Evolutionary conservation across 2,329 filamentous ascomycete genomes (phyloP), one percentile per base, ranked within the genome.

Genomic region (Penicillium sp.): DNA sequence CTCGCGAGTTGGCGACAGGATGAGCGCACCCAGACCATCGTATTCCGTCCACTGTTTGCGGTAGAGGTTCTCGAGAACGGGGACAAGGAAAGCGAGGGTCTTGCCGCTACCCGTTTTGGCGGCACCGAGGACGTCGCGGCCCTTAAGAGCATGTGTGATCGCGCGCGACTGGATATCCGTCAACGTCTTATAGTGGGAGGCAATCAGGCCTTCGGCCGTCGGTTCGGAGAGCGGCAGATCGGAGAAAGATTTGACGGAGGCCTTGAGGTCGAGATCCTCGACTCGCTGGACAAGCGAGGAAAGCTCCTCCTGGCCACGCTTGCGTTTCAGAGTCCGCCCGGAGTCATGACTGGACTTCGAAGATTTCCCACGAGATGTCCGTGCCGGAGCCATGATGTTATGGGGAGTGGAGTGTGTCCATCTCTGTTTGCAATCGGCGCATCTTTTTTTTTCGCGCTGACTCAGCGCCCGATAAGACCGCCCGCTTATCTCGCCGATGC

Each of bases 71-170:
- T 98, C 93, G 34, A 98, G 78, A 0, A 97, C 84, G 1, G 93
- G 93, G 2, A 97, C 73, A 6, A 98, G 71, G 63, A 98, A 98
- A 0, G 93, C 87, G 16, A 98, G 75, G 0, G 91, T 97, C 73
- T 97, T 97, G 59, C 91, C 91, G 61, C 87, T 94, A 36, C 91
- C 91, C 0, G 91, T 97, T 69, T 94, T 96, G 27, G 93, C 93
- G 4, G 93, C 93, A 28, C 90, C 93, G 27, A 98, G 81, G 27
- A 98, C 86, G 64, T 98, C 93, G 43, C 75, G 74, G 41, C 87
- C 87, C 65, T 94, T 86, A 48, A 98, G 77, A 7, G 87, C 90
- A 45, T 89, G 76, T 4, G 87, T 89, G 44, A 98, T 84, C n/a
- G 90, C 89, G 59, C 84, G 84, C 33, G 84, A 78, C 71, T 98